These are phyloP conservation scores for Nannochloris sp. DNA, from an alignment of 139 green algal species.

Conservation along the genomic window DNA sequence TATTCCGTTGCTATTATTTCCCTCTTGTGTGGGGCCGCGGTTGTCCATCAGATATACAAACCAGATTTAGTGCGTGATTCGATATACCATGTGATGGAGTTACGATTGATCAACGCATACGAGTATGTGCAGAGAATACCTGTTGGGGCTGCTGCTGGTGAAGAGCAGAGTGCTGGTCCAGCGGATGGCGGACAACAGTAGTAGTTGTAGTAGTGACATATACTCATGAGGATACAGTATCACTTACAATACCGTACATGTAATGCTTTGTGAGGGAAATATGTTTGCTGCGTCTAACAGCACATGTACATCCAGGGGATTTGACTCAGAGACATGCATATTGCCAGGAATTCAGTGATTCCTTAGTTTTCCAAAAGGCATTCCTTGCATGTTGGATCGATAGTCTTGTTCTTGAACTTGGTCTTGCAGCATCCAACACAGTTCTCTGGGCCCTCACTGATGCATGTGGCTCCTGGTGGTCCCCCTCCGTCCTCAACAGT, in stretches of 20 bases:
- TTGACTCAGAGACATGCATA: too few species aligned
- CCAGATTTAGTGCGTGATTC: slow-evolving; percentile 53
- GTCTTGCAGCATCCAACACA: not conserved
- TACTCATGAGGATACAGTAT: not conserved
- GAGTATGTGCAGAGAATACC: not conserved
- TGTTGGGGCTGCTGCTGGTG: not conserved
- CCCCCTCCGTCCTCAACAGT: not conserved
- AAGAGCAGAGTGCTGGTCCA: not conserved
- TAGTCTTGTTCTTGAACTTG: not conserved
- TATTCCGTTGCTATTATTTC: slow-evolving; percentile 64
- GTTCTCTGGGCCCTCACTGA: not conserved
- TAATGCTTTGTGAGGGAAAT: not conserved
- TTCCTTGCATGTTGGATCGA: not conserved
- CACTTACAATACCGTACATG: not conserved
- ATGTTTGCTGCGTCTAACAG: not conserved
- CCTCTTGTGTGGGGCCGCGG: slow-evolving; percentile 63
- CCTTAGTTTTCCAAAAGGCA: not conserved
- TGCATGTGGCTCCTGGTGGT: not conserved
- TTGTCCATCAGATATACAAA: slow-evolving; percentile 73
- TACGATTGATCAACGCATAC: not conserved
- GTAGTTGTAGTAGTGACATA: too few species aligned
- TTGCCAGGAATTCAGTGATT: not conserved
- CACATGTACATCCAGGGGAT: not conserved
- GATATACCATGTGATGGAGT: not conserved
- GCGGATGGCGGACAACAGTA: not conserved